Evolutionary conservation across 306 rosid genomes (phyloP), one percentile per base, ranked within the genome.

Genomic region (Prunus campanulata): DNA sequence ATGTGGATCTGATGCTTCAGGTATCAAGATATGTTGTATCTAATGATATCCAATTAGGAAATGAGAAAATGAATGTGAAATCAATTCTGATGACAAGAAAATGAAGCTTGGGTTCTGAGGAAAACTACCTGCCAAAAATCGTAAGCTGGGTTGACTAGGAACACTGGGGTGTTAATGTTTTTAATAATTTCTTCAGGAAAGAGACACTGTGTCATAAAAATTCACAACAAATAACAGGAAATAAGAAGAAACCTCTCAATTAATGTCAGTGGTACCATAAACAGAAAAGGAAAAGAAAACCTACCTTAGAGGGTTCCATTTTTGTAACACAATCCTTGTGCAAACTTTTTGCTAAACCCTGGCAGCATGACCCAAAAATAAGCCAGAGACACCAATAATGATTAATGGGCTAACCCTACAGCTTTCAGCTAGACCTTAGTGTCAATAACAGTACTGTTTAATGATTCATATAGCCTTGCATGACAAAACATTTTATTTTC

Each of bases 81-180:
- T 4, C 65, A 44, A 64, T 50, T n/a, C 15, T 24, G 15, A 50
- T 29, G 12, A 65, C 12, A 50, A 52, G 61, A 44, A 74, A 84
- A 82, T 62, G 59, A 78, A 83, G 69, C 54, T 74, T 49, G 81
- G 68, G 32, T 51, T 52, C n/a, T 24, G 18, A 70, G 76, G 72
- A 81, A 77, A 55, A 47, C 77, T 78, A 89, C 99, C 97, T 95
- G 97, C 99, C 97, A 95, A 78, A 88, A 90, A 79, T 95, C 97
- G 78, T 92, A 95, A 62, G 91, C 97, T 76, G 97, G 91, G 79
- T 92, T 89, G 86, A 92, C 97, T 79, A 95, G 88, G 84, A 95
- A 95, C 82, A 92, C 70, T 24, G 99, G 91, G 71, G 97, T 89
- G 78, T 72, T 79, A 50, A 86, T 75, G 74, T 70, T 77, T 74